Evolutionary conservation across 2,329 filamentous ascomycete genomes (phyloP), one percentile per base, ranked within the genome.

Genomic region (Biscogniauxia marginata): DNA sequence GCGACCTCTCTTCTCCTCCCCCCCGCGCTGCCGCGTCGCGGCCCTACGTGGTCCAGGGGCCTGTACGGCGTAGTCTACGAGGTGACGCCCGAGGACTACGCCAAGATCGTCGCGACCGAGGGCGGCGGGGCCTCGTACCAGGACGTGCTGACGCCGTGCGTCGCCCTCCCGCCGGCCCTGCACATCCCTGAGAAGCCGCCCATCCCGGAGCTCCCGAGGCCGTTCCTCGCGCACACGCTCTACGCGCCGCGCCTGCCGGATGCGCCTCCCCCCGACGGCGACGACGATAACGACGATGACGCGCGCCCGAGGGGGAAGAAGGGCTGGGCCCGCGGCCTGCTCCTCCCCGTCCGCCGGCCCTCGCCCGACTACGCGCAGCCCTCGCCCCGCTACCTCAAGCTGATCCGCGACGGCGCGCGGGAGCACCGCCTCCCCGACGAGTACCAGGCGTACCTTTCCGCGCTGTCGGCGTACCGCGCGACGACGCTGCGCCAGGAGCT

Each of bases 61-160:
- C 81, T 99, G 2, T 84, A 97, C 44, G 95, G 95, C 21, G 91
- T 96, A 16, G 95, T 98, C 3, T 99, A 99, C 76, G 93, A 98
- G 75, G 91, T 98, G 24, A 96, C 92, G 0, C 77, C 81, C 18
- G 73, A 82, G 46, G 95, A 99, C 75, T 99, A 90, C 70, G 82
- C 86, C 6, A 89, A 84, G 57, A 96, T 99, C 64, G 88, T 98
- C 58, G 87, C 87, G 4, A 97, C 93, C 4, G 95, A 99, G 72
- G 93, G 93, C 51, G 93, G 90, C 25, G 93, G 93, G 18, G 76
- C 86, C 2, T 83, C 87, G n/a, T 99, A 99, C 76, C 79, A 87
- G 55, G 92, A 98, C 69, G 84, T 96, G 9, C 69, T 91, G 0
- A 86, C 96, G 11, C 85, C 88, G 23, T 97, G 93, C 73, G 79